Base-by-base conservation (phyloP, 78 protist genomes). In the Polysphondylium violaceum region DNA sequence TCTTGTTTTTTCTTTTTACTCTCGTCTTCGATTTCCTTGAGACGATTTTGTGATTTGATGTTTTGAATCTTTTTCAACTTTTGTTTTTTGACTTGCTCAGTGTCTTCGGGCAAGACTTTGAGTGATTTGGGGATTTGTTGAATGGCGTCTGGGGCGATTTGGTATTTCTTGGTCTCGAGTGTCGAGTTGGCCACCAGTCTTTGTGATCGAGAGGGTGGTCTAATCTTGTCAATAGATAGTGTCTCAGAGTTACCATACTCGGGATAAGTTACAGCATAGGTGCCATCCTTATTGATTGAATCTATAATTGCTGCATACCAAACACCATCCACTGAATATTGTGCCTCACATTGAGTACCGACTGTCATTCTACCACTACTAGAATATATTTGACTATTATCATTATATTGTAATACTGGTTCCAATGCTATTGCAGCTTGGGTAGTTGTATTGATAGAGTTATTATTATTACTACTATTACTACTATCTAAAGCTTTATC, bases 181-280 rank as follows among this genome's bases (percentile, higher is more conserved):
- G 56, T 74, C n/a, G 50, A 51, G 17, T 68, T 50, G 5, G 73
- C 36, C 0, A 38, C 0, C 12, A 55, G 51, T 63, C 38, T 35
- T 17, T 67, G 61, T 31, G 43, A 50, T 69, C 90, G 29, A n/a
- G 76, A 38, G 12, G 50, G 65, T 19, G 90, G 90, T 68, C 78
- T 51, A 11, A 83, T 83, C 25, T 41, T 58, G 43, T 51, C 76
- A 29, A 69, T 12, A 14, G 60, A 19, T 21, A 83, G 64, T n/a
- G 78, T 41, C n/a, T 83, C 90, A 1, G 73, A 17, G 21, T 83
- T 83, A 11, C 90, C 90, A 69, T 83, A 83, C 1, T 69, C 90
- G 1, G 43, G 23, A 44, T 83, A 83, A 0, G 78, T 69, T 19
- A 83, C 78, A 4, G 50, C 44, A 58, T 68, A 83, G n/a, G 90